A percentile compares a stretch with the other conserved stretches of the same genome.
Conservation (phyloP, 2,329 filamentous ascomycete genomes). For the Cytospora leucostoma region DNA sequence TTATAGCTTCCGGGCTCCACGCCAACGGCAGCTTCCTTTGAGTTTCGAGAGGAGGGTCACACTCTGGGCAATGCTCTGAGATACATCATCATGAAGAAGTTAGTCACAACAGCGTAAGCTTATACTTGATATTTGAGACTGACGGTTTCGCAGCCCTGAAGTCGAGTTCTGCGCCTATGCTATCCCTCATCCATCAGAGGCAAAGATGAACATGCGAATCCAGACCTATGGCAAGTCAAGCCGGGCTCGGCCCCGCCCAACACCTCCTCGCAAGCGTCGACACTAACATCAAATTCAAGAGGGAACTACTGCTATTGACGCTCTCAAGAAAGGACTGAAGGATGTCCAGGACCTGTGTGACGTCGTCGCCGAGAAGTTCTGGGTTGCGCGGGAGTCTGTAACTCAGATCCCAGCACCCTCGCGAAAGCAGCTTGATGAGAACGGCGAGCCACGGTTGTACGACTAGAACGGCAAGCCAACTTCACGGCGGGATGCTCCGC, state of each 20-base stretch:
- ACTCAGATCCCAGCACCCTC: constrained; percentile 26
- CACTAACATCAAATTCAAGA: constrained; percentile 51
- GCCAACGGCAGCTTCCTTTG: constrained; percentile 89
- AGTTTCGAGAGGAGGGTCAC: constrained; percentile 92
- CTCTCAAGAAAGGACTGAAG: constrained; percentile 83
- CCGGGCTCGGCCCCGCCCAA: neutral
- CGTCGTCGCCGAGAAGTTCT: constrained; percentile 90
- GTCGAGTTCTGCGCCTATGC: constrained; percentile 99
- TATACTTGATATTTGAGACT: constrained; percentile 17
- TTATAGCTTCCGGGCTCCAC: constrained; percentile 77
- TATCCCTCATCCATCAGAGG: constrained; percentile 93
- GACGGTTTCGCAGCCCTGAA: constrained; percentile 66
- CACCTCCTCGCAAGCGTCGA: neutral
- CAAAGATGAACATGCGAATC: constrained; percentile 95
- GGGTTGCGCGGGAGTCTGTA: constrained; percentile 65
- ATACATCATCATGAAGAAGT: constrained; percentile 99
- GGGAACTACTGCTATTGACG: constrained; percentile 77
- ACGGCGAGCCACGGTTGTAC: constrained; percentile 25
- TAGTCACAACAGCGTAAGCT: constrained; percentile 36
- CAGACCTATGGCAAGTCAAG: constrained; percentile 82
- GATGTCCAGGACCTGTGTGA: constrained; percentile 93
- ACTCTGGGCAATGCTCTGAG: constrained; percentile 92
- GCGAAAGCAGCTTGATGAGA: constrained; percentile 25
- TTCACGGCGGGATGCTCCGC: neutral
- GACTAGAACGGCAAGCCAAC: constrained; percentile 9